Conservation (phyloP, 139 green algal species). For the Ettlia oleoabundans region DNA sequence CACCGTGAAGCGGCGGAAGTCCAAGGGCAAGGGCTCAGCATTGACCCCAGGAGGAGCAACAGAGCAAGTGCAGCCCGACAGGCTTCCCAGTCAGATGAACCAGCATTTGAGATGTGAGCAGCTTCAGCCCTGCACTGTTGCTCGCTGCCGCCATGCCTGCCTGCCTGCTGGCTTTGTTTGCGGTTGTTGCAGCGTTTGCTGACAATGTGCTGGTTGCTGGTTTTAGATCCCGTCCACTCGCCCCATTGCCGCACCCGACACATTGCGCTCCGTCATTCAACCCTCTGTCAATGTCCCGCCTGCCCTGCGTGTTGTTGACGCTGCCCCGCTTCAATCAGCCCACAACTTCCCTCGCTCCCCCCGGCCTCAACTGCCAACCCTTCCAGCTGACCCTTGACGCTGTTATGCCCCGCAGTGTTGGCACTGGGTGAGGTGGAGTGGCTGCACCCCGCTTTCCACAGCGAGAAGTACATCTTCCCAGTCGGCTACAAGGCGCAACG, state of each 20-base stretch:
- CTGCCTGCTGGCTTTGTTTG: background rate
- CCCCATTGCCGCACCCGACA: too few species aligned
- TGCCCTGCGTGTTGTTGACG: too few species aligned
- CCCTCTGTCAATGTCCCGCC: too few species aligned
- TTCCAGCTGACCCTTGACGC: too few species aligned
- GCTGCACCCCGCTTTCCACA: conserved; percentile 73
- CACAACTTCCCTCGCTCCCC: too few species aligned
- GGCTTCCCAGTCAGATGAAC: background rate
- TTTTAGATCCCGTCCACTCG: too few species aligned
- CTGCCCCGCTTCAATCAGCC: too few species aligned
- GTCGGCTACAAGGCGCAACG: conserved; percentile 63
- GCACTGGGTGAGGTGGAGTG: conserved; percentile 70
- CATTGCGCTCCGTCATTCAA: too few species aligned
- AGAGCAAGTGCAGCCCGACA: too few species aligned
- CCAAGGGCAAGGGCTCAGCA: background rate
- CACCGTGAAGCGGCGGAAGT: conserved; percentile 12
- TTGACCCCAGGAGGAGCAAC: background rate
- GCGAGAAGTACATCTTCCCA: conserved; percentile 72
- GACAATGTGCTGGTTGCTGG: too few species aligned
- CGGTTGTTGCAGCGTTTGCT: background rate
- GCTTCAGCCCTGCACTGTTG: too few species aligned
- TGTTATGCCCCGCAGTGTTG: conserved; percentile 49
- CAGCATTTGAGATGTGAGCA: background rate
- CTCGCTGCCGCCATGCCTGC: background rate
- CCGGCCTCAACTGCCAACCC: too few species aligned